Evolutionary conservation across 257 asterid genomes (phyloP).

Genomic region (Misopates orontium): DNA sequence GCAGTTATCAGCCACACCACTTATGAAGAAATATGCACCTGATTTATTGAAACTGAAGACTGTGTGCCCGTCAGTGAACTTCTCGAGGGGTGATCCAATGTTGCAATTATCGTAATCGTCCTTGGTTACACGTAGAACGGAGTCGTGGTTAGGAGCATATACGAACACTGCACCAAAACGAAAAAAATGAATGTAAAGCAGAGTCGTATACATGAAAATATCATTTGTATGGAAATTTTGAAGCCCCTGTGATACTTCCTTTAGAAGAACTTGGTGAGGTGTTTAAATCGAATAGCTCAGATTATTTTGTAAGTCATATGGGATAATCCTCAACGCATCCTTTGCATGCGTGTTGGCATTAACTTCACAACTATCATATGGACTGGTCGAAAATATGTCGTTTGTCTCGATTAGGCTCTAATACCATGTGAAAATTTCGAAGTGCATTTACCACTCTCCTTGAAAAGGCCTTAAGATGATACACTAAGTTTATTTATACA

Average conservation of each 20-base stretch:
- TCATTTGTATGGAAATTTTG: too few relatives aligned
- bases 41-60: conserved; percentile 47
- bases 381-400: too few relatives aligned
- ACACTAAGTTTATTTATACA: background rate
- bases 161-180: conserved; percentile 54
- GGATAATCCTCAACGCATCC: too few relatives aligned
- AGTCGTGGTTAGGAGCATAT: conserved; percentile 54
- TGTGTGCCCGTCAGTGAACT: conserved; percentile 58
- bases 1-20: conserved; percentile 71
- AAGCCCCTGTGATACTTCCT: too few relatives aligned
- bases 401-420: background rate
- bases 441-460: background rate
- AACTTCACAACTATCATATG: too few relatives aligned
- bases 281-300: too few relatives aligned
- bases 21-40: conserved; percentile 75
- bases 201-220: too few relatives aligned
- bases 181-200: background rate
- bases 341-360: too few relatives aligned
- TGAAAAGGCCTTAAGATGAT: background rate
- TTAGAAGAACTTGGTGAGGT: too few relatives aligned
- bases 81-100: conserved; percentile 43
- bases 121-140: conserved; percentile 61
- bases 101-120: conserved; percentile 59
- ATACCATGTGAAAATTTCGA: background rate
- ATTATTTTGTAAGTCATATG: background rate